Evolutionary conservation across 352 stramenopile species (phyloP).

Genomic region (Phytophthora pluvialis): DNA sequence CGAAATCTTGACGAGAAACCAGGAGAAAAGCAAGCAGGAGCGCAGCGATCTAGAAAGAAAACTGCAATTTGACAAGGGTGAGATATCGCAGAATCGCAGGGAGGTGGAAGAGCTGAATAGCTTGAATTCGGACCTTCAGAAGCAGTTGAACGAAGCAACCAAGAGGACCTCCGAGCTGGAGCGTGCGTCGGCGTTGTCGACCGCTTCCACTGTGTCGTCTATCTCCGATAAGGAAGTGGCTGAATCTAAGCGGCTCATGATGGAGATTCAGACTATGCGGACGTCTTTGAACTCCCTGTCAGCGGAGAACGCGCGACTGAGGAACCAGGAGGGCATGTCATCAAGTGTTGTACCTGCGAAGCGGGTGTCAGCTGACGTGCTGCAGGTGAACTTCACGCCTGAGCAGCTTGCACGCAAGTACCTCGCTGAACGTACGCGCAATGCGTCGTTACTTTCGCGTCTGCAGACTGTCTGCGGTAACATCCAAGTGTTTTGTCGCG

Average conservation of each 20-base stretch:
- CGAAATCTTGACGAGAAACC: constrained; percentile 41
- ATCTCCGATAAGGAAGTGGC: constrained; percentile 33
- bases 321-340: constrained; percentile 52
- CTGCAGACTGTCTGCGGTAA: constrained; percentile 92
- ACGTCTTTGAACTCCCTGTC: constrained; percentile 56
- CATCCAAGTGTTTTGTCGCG: constrained; percentile 94
- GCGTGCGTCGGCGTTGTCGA: constrained; percentile 45
- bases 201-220: constrained; percentile 36
- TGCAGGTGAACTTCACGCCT: constrained; percentile 68
- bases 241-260: constrained; percentile 40
- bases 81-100: constrained; percentile 59
- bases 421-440: constrained; percentile 81
- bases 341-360: constrained; percentile 49
- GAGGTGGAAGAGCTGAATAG: constrained; percentile 61
- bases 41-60: constrained; percentile 47
- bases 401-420: constrained; percentile 89
- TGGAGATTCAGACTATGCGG: constrained; percentile 70
- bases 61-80: constrained; percentile 52
- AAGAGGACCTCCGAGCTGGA: constrained; percentile 58
- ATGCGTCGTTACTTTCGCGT: constrained; percentile 78
- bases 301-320: constrained; percentile 63
- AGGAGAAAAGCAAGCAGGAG: constrained; percentile 49
- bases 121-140: constrained; percentile 55
- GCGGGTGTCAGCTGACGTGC: constrained; percentile 65
- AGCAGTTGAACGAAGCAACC: constrained; percentile 56